Conservation (phyloP, 345 rosid species). For the Eutrema heterophyllum region DNA sequence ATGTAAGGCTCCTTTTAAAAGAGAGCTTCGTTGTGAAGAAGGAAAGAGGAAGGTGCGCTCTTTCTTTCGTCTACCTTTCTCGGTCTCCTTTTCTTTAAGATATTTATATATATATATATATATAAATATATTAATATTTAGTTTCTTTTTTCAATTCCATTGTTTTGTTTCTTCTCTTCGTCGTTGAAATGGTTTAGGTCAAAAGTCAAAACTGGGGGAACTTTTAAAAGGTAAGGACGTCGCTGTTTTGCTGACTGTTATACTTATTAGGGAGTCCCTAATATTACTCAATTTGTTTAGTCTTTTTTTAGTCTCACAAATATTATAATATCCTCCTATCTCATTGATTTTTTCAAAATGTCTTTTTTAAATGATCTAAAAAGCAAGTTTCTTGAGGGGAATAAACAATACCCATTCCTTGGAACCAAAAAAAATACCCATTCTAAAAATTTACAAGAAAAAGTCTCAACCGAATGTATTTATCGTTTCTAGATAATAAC, state of each 20-base stretch:
- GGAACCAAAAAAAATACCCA: too few species aligned
- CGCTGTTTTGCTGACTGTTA: conserved; percentile 30
- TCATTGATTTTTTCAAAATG: conserved; percentile 16
- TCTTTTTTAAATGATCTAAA: conserved; percentile 2
- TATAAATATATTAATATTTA: background rate
- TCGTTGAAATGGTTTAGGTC: conserved; percentile 25
- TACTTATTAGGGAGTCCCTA: too few species aligned
- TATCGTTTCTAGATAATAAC: conserved; percentile 1
- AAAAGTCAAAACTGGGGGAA: conserved; percentile 30
- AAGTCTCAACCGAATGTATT: background rate
- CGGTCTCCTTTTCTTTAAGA: conserved; percentile 7
- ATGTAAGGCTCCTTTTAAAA: conserved; percentile 27
- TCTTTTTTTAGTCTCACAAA: background rate
- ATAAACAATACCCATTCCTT: background rate
- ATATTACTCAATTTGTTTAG: background rate
- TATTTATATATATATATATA: too few species aligned
- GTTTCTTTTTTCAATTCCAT: background rate
- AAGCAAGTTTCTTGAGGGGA: conserved; percentile 6
- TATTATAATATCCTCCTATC: background rate
- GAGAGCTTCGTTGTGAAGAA: conserved; percentile 37
- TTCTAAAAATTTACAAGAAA: background rate
- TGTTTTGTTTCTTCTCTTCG: background rate
- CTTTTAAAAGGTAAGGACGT: conserved; percentile 30
- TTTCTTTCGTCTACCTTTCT: conserved; percentile 43
- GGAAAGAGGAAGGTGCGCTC: conserved; percentile 64